Conservation (phyloP, 2,329 filamentous ascomycete species). For the Fusarium sp. region DNA sequence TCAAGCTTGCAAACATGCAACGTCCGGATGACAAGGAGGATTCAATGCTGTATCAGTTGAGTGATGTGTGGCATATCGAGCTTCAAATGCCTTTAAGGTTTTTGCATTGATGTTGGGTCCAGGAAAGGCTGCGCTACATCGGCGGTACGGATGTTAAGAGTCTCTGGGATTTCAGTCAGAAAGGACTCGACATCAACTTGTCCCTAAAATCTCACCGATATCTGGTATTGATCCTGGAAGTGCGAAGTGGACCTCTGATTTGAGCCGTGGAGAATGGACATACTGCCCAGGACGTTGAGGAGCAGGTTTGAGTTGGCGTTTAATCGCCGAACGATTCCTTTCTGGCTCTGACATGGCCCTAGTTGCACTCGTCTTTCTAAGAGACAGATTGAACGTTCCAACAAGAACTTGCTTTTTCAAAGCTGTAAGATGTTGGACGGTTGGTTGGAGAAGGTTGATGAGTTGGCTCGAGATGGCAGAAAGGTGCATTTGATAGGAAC, state of each 20-base stretch:
- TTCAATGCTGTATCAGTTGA: slow-evolving; percentile 1
- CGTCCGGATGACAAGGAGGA: neutral
- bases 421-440: neutral
- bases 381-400: neutral
- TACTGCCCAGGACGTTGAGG: slow-evolving; percentile 33
- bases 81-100: slow-evolving; percentile 12
- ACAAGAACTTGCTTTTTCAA: neutral
- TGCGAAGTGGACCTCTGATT: slow-evolving; percentile 47
- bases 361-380: neutral
- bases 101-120: slow-evolving; percentile 44
- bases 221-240: slow-evolving; percentile 45
- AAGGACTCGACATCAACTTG: neutral
- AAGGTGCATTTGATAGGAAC: slow-evolving; percentile 4
- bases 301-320: slow-evolving; percentile 44
- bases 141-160: slow-evolving; percentile 44
- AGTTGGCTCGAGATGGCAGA: neutral
- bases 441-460: neutral
- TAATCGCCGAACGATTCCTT: slow-evolving; percentile 28
- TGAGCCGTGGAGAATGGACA: slow-evolving; percentile 41
- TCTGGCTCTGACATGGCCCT: slow-evolving; percentile 34
- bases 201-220: slow-evolving; percentile 36
- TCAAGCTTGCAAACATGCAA: neutral
- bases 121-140: slow-evolving; percentile 52
- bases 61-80: neutral
- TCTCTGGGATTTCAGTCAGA: slow-evolving; percentile 34